Conservation (phyloP, 2,329 filamentous ascomycete species). For the Trichoderma guizhouense region DNA sequence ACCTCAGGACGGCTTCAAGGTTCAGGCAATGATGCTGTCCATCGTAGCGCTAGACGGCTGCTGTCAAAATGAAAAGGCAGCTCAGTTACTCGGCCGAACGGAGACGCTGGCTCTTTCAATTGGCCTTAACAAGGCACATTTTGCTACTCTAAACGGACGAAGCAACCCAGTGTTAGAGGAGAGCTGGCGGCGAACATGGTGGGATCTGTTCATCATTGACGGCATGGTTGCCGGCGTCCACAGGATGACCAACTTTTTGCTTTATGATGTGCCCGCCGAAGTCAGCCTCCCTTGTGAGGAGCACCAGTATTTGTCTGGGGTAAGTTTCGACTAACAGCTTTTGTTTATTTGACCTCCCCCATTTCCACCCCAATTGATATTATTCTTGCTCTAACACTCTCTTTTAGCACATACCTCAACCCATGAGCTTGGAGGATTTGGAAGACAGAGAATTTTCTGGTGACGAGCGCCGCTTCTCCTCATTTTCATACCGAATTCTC, state of each 20-base stretch:
- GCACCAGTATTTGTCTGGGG: conserved; percentile 60
- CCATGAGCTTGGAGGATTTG: conserved; percentile 68
- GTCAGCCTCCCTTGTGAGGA: conserved; percentile 81
- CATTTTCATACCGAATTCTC: conserved; percentile 80
- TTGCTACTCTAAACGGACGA: conserved; percentile 60
- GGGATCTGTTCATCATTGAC: conserved; percentile 78
- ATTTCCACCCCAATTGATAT: neutral
- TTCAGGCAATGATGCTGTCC: conserved; percentile 75
- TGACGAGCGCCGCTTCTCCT: conserved; percentile 71
- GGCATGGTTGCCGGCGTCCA: conserved; percentile 81
- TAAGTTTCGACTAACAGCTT: conserved; percentile 34
- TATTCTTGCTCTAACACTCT: neutral
- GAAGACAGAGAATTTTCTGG: conserved; percentile 72
- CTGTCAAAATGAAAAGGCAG: conserved; percentile 66
- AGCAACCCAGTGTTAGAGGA: conserved; percentile 71
- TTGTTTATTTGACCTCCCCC: neutral
- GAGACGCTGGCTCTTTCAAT: conserved; percentile 72
- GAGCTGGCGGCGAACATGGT: conserved; percentile 86
- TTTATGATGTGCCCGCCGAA: conserved; percentile 64
- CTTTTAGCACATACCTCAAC: conserved; percentile 52
- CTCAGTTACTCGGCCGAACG: conserved; percentile 63
- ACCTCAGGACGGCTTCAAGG: conserved; percentile 57
- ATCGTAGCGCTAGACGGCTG: conserved; percentile 75
- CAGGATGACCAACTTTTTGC: conserved; percentile 64
- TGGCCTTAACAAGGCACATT: conserved; percentile 68